Evolutionary conservation across 2,329 filamentous ascomycete species (phyloP).

Genomic region (Dothidotthia symphoricarpi): DNA sequence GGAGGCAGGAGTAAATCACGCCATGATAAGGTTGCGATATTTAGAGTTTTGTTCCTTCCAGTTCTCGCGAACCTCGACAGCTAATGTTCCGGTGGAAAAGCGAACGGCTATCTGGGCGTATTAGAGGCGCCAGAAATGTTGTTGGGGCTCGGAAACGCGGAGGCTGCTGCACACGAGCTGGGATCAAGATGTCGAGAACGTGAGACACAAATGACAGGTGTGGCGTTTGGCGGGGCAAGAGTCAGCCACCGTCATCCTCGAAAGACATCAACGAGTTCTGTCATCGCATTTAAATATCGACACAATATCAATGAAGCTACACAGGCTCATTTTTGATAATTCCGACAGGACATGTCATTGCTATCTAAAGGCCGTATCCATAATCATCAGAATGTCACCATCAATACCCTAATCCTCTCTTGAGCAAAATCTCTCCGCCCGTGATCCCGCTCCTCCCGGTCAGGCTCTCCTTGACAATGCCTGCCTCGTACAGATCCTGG

Average conservation of each 20-base stretch:
- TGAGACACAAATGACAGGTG: too few relatives aligned
- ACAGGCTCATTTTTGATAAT: too few relatives aligned
- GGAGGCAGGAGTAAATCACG: constrained; percentile 14
- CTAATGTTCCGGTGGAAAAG: constrained; percentile 7
- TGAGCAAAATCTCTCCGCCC: constrained; percentile 44
- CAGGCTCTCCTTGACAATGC: constrained; percentile 49
- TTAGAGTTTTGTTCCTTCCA: background rate
- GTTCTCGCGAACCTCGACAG: background rate
- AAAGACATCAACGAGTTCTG: too few relatives aligned
- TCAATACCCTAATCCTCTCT: constrained; percentile 15
- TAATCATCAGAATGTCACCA: background rate
- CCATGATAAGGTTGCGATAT: constrained; percentile 6
- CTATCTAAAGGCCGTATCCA: too few relatives aligned
- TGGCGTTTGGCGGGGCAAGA: too few relatives aligned
- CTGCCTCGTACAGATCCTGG: constrained; percentile 51
- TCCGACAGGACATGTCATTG: too few relatives aligned
- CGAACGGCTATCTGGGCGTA: constrained; percentile 14
- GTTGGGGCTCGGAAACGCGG: constrained; percentile 35
- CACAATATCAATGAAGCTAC: too few relatives aligned
- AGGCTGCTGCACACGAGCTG: constrained; percentile 15
- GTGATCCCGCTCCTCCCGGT: constrained; percentile 45
- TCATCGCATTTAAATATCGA: too few relatives aligned
- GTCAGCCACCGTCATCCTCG: too few relatives aligned
- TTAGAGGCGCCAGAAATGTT: constrained; percentile 34
- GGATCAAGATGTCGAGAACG: constrained; percentile 1